Conservation (phyloP, 1,284 basidiomycete species). For the Sanghuangporus sanghuang region DNA sequence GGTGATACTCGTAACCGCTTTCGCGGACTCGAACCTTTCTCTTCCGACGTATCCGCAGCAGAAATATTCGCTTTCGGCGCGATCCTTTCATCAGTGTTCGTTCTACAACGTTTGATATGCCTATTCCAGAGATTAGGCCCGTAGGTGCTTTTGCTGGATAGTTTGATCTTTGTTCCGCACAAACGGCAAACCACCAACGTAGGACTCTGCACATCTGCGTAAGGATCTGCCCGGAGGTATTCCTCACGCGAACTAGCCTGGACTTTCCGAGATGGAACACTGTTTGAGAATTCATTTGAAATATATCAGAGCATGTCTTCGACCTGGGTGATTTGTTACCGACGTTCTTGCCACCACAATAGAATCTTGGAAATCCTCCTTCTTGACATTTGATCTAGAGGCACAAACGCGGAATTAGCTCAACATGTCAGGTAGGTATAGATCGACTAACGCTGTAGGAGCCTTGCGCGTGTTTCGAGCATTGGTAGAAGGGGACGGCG, state of each 20-base stretch:
- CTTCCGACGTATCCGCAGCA: neutral
- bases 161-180: conserved; percentile 54
- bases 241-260: conserved; percentile 34
- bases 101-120: conserved; percentile 48
- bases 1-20: neutral
- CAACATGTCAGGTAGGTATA: neutral
- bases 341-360: too few relatives aligned
- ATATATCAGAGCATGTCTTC: too few relatives aligned
- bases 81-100: neutral
- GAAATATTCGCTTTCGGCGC: neutral
- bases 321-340: too few relatives aligned
- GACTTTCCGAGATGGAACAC: neutral
- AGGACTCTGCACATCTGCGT: conserved; percentile 45
- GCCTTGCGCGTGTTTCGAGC: too few relatives aligned
- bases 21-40: neutral
- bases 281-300: neutral
- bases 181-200: conserved; percentile 50
- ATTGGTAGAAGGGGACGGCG: too few relatives aligned
- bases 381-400: neutral
- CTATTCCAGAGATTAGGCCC: conserved; percentile 63
- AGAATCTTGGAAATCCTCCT: too few relatives aligned
- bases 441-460: neutral
- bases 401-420: neutral
- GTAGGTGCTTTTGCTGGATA: conserved; percentile 58
- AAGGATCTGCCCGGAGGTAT: conserved; percentile 42